Evolutionary conservation across 2,329 filamentous ascomycete genomes (phyloP).

Genomic region (Dactylellina parvicollis): DNA sequence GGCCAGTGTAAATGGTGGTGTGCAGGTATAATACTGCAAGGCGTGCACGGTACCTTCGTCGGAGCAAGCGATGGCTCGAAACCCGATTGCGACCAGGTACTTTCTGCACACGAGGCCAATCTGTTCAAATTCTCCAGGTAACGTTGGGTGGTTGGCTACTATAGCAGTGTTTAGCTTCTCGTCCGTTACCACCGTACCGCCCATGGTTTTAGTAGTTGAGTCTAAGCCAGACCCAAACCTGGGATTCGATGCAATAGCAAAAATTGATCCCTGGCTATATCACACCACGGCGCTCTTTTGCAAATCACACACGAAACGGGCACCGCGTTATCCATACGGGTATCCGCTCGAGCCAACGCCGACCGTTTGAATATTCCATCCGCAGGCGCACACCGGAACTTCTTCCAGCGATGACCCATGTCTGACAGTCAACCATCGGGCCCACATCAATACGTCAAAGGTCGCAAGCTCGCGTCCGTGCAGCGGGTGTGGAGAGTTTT

Average conservation of each 20-base stretch:
- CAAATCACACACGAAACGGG: neutral
- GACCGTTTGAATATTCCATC: slow-evolving; percentile 1
- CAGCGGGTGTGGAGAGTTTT: neutral
- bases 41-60: neutral
- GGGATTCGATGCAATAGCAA: no score
- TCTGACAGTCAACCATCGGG: no score
- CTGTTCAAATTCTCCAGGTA: no score
- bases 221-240: no score
- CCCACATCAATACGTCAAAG: neutral
- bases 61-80: no score
- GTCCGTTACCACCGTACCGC: no score
- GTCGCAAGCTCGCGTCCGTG: neutral
- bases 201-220: no score
- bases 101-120: no score
- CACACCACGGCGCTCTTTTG: neutral
- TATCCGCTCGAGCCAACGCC: neutral
- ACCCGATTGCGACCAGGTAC: no score
- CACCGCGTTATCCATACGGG: neutral
- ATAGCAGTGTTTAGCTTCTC: no score
- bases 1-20: neutral
- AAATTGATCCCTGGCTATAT: neutral
- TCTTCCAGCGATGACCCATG: neutral
- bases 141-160: no score
- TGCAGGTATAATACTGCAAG: neutral
- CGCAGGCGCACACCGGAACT: neutral